Base-by-base conservation (phyloP, 305 asterid genomes). In the Fraxinus nigra region DNA sequence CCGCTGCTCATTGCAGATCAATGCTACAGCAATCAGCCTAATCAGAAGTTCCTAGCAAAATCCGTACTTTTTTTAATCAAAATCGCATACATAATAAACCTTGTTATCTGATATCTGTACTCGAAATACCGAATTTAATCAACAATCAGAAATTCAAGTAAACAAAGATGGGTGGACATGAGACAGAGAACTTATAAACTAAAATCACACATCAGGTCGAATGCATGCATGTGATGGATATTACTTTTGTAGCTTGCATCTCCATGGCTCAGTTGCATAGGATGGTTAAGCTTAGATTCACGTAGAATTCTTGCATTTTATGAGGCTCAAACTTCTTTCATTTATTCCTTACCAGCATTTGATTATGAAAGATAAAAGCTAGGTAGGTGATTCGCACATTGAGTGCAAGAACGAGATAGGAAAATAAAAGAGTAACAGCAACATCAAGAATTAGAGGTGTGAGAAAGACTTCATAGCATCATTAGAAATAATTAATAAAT, bases 31-130 rank as follows among this genome's bases (percentile, higher is more conserved):
- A 79, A 40, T 61, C 48, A 67, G 10, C 24, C 54, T 34, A 33
- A 24, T 30, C 28, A 76, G 48, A 76, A 13, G 30, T 65, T 82
- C 46, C 54, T 33, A 76, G 72, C 78, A 74, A 77, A 33, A 33
- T 10, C 54, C 35, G 16, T 8, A 35, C 5, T 76, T 43, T 35
- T 59, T 46, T 73, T 73, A 65, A 18, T 67, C 59, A 24, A 73
- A 75, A 61, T n/a, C 26, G 67, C 22, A 56, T 43, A 2, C 81
- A 48, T 24, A 78, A 37, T 51, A 34, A 20, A 37, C 38, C 48
- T 75, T 61, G 63, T 28, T 28, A 59, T 69, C 14, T 67, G 35
- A 10, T 14, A 18, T 30, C 74, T 69, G 75, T 9, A 69, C 20
- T 34, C n/a, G 35, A 22, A 43, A 61, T 35, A 61, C 43, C n/a